These are phyloP conservation scores for Helicostylum pulchrum DNA, from an alignment of 192 early-diverging fungal species.

Conservation along the genomic window DNA sequence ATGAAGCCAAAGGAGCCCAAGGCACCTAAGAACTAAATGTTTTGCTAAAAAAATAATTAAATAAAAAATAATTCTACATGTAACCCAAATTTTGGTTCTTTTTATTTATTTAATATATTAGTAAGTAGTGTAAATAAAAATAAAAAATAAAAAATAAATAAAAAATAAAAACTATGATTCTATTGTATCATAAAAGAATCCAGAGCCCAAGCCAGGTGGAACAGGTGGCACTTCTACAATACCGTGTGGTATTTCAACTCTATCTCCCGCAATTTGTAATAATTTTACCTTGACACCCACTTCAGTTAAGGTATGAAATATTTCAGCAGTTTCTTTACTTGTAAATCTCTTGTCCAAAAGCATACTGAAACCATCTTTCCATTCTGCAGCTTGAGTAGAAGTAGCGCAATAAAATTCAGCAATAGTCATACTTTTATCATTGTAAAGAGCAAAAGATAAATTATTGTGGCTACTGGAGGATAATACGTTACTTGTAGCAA, in stretches of 20 bases:
- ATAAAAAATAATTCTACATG: too few relatives aligned
- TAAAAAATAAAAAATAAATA: too few relatives aligned
- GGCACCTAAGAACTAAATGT: too few relatives aligned
- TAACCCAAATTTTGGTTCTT: too few relatives aligned
- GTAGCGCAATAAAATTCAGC: conserved; percentile 56
- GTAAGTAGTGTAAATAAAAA: too few relatives aligned
- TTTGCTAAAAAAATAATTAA: too few relatives aligned
- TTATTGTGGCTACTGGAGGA: background rate
- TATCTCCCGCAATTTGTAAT: conserved; percentile 64
- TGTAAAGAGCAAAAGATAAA: conserved; percentile 42
- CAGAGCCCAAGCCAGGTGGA: conserved; percentile 22
- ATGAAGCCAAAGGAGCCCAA: conserved; percentile 2
- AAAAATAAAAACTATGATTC: conserved; percentile 1
- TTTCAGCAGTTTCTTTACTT: conserved; percentile 63
- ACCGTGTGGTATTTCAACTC: conserved; percentile 48
- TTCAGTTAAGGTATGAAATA: conserved; percentile 61
- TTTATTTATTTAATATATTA: too few relatives aligned
- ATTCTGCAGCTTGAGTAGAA: conserved; percentile 54
- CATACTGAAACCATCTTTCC: conserved; percentile 76
- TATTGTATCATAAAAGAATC: conserved; percentile 30
- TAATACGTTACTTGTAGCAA: background rate
- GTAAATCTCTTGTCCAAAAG: conserved; percentile 60
- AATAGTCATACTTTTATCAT: conserved; percentile 35
- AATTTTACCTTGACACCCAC: conserved; percentile 65
- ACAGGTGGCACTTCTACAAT: conserved; percentile 35